phyloP scores from a whole-genome alignment of 106 monocot species.

The Ottelia alismoides region DNA sequence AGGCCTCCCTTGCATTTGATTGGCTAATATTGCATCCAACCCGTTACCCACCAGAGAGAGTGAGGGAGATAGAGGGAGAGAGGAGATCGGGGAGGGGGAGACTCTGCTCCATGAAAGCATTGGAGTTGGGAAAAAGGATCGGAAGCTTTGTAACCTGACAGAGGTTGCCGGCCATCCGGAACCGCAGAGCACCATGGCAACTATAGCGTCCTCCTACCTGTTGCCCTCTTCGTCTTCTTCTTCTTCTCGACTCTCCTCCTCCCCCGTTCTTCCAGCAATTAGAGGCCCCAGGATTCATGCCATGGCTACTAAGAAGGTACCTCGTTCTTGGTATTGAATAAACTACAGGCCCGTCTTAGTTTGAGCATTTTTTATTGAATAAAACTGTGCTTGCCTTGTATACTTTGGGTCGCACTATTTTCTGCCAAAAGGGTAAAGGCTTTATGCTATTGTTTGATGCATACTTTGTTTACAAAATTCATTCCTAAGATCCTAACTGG shows the following conservation, averaged over 20 bases:
- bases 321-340: neutral
- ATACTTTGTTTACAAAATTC: no score
- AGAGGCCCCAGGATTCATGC: constrained; percentile 24
- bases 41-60: no score
- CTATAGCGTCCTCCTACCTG: constrained; percentile 10
- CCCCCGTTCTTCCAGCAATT: neutral
- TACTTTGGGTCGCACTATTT: neutral
- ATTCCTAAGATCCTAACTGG: no score
- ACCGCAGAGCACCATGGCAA: constrained; percentile 4
- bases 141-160: no score
- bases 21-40: no score
- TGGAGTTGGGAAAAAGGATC: no score
- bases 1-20: no score
- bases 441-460: no score
- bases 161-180: no score
- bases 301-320: constrained; percentile 64
- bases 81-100: constrained; percentile 10
- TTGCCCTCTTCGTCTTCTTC: constrained; percentile 6
- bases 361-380: neutral
- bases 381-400: neutral
- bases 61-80: no score
- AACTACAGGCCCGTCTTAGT: no score
- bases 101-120: no score
- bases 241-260: constrained; percentile 3
- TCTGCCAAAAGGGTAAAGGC: neutral